phyloP scores from a whole-genome alignment of 805 yeast species.

The Pachysolen tannophilus region DNA sequence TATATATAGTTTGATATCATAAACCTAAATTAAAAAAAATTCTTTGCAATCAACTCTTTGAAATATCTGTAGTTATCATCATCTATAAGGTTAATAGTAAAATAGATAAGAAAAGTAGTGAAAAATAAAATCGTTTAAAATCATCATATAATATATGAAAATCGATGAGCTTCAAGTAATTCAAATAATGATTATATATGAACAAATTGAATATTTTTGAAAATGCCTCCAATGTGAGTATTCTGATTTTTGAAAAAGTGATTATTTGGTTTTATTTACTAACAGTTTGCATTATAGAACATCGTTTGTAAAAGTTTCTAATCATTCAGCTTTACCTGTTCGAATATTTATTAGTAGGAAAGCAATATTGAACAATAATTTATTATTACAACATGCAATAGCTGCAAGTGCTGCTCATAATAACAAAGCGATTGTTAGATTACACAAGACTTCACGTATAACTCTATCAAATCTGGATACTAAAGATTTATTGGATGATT shows the following conservation, averaged over 20 bases:
- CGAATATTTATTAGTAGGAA: slow-evolving; percentile 7
- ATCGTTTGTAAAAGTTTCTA: slow-evolving; percentile 6
- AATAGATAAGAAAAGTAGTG: too few species aligned
- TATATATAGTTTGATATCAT: too few species aligned
- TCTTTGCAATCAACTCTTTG: too few species aligned
- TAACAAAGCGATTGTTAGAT: slow-evolving; percentile 6
- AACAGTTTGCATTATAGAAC: slow-evolving; percentile 2
- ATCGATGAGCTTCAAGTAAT: too few species aligned
- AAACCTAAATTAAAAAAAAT: too few species aligned
- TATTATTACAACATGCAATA: slow-evolving; percentile 5
- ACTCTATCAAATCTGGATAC: slow-evolving; percentile 7
- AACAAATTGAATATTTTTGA: too few species aligned
- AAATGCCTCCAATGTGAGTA: slow-evolving; percentile 9
- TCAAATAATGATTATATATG: too few species aligned
- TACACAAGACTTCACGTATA: slow-evolving; percentile 5
- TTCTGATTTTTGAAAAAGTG: too few species aligned
- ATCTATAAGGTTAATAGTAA: too few species aligned
- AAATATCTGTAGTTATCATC: too few species aligned
- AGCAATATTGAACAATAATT: slow-evolving; percentile 6
- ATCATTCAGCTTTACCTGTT: slow-evolving; percentile 4
- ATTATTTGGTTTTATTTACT: background rate
- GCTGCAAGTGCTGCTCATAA: slow-evolving; percentile 1
- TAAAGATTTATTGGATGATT: slow-evolving; percentile 3
- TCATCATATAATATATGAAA: too few species aligned
- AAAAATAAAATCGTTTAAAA: too few species aligned